phyloP scores from a whole-genome alignment of 495 filamentous ascomycete species.

The Penicillium antarcticum region DNA sequence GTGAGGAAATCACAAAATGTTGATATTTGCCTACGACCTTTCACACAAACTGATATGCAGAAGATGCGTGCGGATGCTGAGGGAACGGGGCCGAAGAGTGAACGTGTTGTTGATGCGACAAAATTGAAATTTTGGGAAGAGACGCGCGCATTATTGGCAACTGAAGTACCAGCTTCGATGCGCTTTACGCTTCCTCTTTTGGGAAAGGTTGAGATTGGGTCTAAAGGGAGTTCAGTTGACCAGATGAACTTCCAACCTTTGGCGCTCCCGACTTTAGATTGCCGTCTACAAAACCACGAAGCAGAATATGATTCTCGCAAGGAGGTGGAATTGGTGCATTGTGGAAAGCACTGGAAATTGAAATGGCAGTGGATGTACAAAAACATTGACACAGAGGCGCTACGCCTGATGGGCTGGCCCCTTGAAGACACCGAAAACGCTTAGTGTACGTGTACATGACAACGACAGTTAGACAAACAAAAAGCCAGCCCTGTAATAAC shows the following conservation, averaged over 20 bases:
- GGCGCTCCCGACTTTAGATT: constrained; percentile 31
- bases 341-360: constrained; percentile 16
- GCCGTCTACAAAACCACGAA: constrained; percentile 10
- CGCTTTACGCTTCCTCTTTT: constrained; percentile 43
- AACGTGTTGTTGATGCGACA: not conserved
- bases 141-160: constrained; percentile 10
- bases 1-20: not conserved
- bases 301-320: not conserved
- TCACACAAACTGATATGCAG: constrained; percentile 46
- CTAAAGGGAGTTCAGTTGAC: not conserved
- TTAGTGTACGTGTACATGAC: constrained; percentile 34
- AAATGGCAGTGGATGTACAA: constrained; percentile 47
- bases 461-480: constrained; percentile 17
- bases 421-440: constrained; percentile 13
- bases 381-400: constrained; percentile 34
- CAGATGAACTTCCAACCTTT: constrained; percentile 16
- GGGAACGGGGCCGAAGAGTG: not conserved
- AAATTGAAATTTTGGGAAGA: not conserved
- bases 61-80: constrained; percentile 4
- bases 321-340: constrained; percentile 11
- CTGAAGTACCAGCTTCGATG: constrained; percentile 24
- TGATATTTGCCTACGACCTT: constrained; percentile 46
- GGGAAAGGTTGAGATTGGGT: constrained; percentile 2
- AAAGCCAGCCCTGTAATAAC: constrained; percentile 13
- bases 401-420: constrained; percentile 35